phyloP scores from a whole-genome alignment of 371 early-diverging fungal genomes.

The Edhazardia aedis region DNA sequence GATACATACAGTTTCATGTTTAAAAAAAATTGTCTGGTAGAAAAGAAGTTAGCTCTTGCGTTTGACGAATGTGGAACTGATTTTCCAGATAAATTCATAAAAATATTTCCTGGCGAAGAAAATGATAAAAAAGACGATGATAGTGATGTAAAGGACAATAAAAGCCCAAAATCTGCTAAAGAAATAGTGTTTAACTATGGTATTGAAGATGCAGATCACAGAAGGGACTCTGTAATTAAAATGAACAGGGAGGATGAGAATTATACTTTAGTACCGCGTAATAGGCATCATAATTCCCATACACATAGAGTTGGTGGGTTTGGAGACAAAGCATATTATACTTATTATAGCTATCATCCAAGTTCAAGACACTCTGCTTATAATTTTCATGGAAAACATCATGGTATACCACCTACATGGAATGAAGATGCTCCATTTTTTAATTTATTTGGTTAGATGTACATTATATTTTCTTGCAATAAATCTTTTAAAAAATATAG shows the following conservation, averaged over 20 bases:
- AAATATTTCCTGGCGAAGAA: not conserved
- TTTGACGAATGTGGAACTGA: not conserved
- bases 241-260: not conserved
- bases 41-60: not conserved
- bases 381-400: not conserved
- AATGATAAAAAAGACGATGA: not conserved
- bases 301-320: not conserved
- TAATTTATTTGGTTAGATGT: no score
- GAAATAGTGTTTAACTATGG: not conserved
- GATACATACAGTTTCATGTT: not conserved
- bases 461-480: no score
- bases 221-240: not conserved
- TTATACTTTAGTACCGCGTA: not conserved
- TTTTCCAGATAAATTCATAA: not conserved
- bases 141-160: not conserved
- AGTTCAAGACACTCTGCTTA: not conserved
- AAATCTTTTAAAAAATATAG: no score
- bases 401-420: not conserved
- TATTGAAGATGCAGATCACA: not conserved
- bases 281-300: not conserved
- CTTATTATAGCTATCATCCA: not conserved
- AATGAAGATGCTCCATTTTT: no score
- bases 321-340: not conserved
- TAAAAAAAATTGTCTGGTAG: not conserved
- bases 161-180: not conserved